phyloP scores from a whole-genome alignment of 805 yeast species.

The Yamadazyma sp. region DNA sequence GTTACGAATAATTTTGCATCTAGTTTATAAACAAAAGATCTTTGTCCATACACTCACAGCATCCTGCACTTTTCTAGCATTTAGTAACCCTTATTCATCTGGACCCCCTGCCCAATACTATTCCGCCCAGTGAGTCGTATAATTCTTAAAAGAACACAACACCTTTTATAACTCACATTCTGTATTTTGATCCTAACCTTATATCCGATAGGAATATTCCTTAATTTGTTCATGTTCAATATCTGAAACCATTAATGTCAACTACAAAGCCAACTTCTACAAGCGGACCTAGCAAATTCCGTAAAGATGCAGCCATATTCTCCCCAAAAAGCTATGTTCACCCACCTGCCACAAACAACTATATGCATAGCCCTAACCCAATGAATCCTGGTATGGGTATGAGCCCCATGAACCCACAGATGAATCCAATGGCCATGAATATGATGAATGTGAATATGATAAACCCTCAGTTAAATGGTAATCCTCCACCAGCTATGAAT shows the following conservation, averaged over 20 bases:
- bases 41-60: no score
- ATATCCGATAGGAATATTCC: conserved; percentile 1
- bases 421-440: conserved; percentile 11
- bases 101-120: no score
- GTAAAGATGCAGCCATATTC: conserved; percentile 40
- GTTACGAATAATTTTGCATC: no score
- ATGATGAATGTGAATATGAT: conserved; percentile 10
- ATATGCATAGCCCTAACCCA: conserved; percentile 6
- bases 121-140: no score
- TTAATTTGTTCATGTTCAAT: conserved; percentile 6
- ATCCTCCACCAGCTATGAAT: conserved; percentile 2
- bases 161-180: no score
- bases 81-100: no score
- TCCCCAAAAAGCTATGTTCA: conserved; percentile 27
- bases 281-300: conserved; percentile 30
- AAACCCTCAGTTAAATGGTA: conserved; percentile 8
- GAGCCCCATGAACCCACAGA: conserved; percentile 1
- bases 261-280: conserved; percentile 26
- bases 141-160: no score
- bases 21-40: no score
- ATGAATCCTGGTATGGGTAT: conserved; percentile 8
- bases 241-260: conserved; percentile 16
- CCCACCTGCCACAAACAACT: conserved; percentile 10
- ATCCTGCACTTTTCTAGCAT: no score
- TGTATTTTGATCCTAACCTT: no score